These are phyloP conservation scores for Baudoinia panamericana DNA, from an alignment of 495 filamentous ascomycete genomes.

Conservation along the genomic window DNA sequence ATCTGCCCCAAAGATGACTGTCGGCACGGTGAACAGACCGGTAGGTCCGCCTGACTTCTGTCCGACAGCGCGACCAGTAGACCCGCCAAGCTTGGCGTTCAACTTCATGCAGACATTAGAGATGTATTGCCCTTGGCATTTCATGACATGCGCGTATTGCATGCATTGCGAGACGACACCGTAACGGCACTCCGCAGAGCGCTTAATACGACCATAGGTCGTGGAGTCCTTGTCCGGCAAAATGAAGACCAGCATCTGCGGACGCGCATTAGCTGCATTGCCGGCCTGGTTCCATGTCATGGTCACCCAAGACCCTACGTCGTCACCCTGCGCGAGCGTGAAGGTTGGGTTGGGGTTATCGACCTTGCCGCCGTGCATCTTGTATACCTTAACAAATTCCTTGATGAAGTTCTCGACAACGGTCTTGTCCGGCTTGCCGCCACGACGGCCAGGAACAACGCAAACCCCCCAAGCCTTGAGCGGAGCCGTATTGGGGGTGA, in stretches of 20 bases:
- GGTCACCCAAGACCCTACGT: conserved; percentile 41
- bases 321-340: conserved; percentile 29
- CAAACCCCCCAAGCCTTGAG: conserved; percentile 63
- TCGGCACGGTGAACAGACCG: conserved; percentile 30
- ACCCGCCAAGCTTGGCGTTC: conserved; percentile 87
- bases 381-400: conserved; percentile 48
- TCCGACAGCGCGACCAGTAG: conserved; percentile 41
- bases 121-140: conserved; percentile 57
- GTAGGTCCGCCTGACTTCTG: conserved; percentile 9
- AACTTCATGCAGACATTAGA: conserved; percentile 90
- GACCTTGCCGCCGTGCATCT: conserved; percentile 58
- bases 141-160: conserved; percentile 46
- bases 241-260: conserved; percentile 48
- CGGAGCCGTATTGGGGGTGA: conserved; percentile 40
- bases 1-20: conserved; percentile 76
- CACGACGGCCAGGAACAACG: conserved; percentile 35
- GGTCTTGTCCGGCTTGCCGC: conserved; percentile 30
- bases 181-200: conserved; percentile 64
- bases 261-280: conserved; percentile 29
- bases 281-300: conserved; percentile 39
- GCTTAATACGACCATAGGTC: conserved; percentile 69
- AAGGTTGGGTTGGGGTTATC: conserved; percentile 29
- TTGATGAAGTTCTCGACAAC: conserved; percentile 44
- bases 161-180: conserved; percentile 63
- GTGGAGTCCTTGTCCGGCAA: conserved; percentile 50